Conservation (phyloP, 2,329 filamentous ascomycete species). For the Alternaria sp. region DNA sequence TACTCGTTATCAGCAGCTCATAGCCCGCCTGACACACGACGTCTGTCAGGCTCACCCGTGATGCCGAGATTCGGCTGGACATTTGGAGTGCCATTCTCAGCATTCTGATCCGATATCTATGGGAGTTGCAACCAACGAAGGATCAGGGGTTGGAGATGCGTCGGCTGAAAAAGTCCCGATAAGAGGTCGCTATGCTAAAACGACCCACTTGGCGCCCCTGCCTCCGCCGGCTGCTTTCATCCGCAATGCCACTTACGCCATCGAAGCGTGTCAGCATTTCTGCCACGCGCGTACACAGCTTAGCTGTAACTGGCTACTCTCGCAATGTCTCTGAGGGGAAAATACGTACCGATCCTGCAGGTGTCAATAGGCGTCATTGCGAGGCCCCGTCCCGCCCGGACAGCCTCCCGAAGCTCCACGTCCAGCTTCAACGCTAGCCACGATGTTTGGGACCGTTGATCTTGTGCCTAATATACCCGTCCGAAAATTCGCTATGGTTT, state of each 20-base stretch:
- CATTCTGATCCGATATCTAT: neutral
- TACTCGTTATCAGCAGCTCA: constrained; percentile 8
- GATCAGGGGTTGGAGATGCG: neutral
- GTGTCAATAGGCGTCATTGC: neutral
- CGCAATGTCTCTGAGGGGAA: neutral
- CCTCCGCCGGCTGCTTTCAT: neutral
- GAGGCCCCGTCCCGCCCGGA: constrained; percentile 1
- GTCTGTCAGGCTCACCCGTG: neutral
- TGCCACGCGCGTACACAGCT: neutral
- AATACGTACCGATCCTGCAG: constrained; percentile 1
- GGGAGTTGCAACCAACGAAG: neutral
- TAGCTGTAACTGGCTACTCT: neutral
- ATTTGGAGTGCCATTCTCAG: neutral
- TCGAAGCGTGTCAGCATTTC: constrained; percentile 5
- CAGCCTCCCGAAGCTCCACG: constrained; percentile 7
- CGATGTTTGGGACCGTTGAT: neutral
- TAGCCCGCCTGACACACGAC: constrained; percentile 3
- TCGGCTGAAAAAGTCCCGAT: constrained; percentile 17
- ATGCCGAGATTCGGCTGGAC: constrained; percentile 11
- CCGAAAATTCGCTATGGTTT: neutral
- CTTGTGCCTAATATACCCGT: constrained; percentile 3
- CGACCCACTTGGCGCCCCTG: neutral
- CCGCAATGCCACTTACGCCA: constrained; percentile 9
- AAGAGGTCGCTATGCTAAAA: neutral
- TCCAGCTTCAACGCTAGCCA: constrained; percentile 1